Base-by-base conservation (phyloP, 768 basidiomycete genomes). In the Rhizopogon vesiculosus region DNA sequence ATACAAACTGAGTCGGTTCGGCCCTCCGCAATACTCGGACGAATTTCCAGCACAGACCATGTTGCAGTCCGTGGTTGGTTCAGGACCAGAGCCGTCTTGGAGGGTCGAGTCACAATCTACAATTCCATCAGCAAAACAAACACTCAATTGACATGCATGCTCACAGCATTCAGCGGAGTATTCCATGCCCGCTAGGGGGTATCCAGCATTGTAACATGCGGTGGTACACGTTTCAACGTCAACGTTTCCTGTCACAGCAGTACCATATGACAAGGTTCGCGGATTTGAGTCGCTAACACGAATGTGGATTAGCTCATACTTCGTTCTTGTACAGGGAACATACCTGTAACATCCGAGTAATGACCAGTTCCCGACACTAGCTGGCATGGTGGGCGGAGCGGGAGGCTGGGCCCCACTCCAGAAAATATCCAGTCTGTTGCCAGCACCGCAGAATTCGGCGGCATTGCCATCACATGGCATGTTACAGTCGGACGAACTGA, bases 311-410 rank as follows among this genome's bases (percentile, higher is more conserved):
- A n/a, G 28, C 8, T 54, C 42, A 53, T 54, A 28, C 12, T 44
- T 40, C 29, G 1, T 35, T 2, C 8, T 8, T 35, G n/a, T 8
- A 5, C 3, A 28, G 42, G 25, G 5, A 25, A 62, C 76, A 56
- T 62, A 86, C 88, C 73, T 85, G 72, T 80, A 89, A 66, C 89
- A 91, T n/a, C 89, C 89, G 31, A 90, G 76, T 0, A 82, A 85
- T 6, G 71, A 65, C 88, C 89, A 91, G 29, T 78, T 72, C 4
- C 86, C 87, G 31, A 85, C 77, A 46, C 66, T 79, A 4, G 78
- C 72, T 0, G 79, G 76, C 22, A 79, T 81, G 16, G 71, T 59
- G 0, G 89, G 87, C 13, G 78, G 67, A 0, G 82, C 59, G 13
- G 88, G 82, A 28, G 87, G 83, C 12, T 73, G 53, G 31, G 68